Conservation (phyloP, 2,329 filamentous ascomycete species). For the Daldinia sp. region DNA sequence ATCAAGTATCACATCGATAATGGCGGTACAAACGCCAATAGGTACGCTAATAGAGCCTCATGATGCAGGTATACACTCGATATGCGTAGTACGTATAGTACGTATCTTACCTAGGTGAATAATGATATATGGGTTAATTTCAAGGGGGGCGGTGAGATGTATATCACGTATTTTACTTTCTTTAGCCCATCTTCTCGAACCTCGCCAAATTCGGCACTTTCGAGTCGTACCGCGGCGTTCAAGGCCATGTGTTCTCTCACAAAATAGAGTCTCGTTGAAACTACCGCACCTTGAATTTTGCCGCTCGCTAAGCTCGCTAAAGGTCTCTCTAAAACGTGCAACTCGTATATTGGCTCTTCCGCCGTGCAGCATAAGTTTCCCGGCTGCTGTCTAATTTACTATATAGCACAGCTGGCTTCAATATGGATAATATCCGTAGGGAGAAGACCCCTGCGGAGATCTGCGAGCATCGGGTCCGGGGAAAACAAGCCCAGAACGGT, state of each 20-base stretch:
- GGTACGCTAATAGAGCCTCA: neutral
- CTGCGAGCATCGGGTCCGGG: conserved; percentile 29
- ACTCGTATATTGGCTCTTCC: conserved; percentile 21
- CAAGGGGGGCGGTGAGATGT: neutral
- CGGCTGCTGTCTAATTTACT: conserved; percentile 15
- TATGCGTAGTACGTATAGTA: too few relatives aligned
- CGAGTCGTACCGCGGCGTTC: conserved; percentile 19
- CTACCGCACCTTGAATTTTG: conserved; percentile 24
- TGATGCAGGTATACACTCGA: neutral
- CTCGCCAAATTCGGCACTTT: conserved; percentile 2
- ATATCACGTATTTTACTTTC: neutral
- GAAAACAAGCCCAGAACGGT: conserved; percentile 31
- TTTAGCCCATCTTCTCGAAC: conserved; percentile 23
- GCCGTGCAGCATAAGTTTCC: conserved; percentile 11
- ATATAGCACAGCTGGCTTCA: conserved; percentile 10
- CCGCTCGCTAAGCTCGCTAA: conserved; percentile 24
- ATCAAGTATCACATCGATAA: conserved; percentile 1
- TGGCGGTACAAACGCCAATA: neutral
- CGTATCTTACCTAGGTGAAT: neutral
- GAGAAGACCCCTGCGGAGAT: conserved; percentile 33
- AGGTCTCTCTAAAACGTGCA: conserved; percentile 3
- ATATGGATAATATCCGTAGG: conserved; percentile 36
- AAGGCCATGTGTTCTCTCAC: conserved; percentile 26
- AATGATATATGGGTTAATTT: neutral
- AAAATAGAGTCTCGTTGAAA: conserved; percentile 14